Conservation (phyloP, 1,139 yeast genomes). For the Saccharomyces hybrid region DNA sequence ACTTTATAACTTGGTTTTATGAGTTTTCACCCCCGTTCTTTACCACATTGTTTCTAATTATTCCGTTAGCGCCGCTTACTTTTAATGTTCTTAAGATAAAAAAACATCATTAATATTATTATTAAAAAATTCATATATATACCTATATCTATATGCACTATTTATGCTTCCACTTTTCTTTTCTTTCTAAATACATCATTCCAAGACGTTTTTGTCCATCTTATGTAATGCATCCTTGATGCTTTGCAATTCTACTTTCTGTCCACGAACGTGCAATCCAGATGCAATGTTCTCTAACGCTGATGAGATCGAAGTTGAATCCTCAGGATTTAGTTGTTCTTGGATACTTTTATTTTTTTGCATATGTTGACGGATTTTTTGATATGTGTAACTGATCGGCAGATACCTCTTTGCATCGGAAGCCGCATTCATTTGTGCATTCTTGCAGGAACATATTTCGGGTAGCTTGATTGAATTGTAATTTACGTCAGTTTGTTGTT, state of each 20-base stretch:
- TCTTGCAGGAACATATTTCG: not conserved
- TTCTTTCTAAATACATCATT: not conserved
- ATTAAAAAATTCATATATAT: not conserved
- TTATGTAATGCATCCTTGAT: conserved; percentile 13
- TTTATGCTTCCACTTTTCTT: not conserved
- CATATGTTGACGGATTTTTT: conserved; percentile 15
- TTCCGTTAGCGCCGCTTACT: not conserved
- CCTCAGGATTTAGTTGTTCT: not conserved
- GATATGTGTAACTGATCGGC: conserved; percentile 14
- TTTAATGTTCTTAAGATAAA: not conserved
- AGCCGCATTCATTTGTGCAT: not conserved
- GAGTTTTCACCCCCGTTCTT: not conserved
- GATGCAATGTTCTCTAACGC: conserved; percentile 7
- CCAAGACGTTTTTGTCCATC: conserved; percentile 13
- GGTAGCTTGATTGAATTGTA: not conserved
- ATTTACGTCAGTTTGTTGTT: not conserved
- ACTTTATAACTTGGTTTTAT: conserved; percentile 11
- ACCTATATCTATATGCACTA: not conserved
- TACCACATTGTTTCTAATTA: not conserved
- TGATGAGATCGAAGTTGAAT: conserved; percentile 2
- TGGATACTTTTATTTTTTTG: conserved; percentile 1
- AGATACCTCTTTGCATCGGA: not conserved
- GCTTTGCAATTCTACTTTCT: conserved; percentile 13
- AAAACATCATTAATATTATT: not conserved
- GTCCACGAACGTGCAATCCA: conserved; percentile 8